phyloP scores from a whole-genome alignment of 371 early-diverging fungal species.

The Blastocladiella emersonii region DNA sequence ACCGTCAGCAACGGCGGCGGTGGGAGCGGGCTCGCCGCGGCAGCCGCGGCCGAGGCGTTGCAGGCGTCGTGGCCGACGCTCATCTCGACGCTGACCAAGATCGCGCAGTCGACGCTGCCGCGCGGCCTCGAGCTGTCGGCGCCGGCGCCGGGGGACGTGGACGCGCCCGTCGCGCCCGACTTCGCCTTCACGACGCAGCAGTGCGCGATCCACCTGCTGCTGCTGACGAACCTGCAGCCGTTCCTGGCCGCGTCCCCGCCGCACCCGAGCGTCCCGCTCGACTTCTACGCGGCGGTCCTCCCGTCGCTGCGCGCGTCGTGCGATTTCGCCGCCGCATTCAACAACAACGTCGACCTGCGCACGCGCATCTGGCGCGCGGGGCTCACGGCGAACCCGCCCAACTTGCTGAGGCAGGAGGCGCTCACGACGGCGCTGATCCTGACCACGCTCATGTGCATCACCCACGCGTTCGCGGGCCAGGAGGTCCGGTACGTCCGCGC shows the following conservation, averaged over 20 bases:
- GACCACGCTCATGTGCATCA: background rate
- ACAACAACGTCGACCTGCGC: constrained; percentile 60
- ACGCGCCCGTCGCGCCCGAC: background rate
- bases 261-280: background rate
- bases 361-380: constrained; percentile 68
- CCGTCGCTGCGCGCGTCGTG: constrained; percentile 61
- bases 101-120: background rate
- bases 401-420: constrained; percentile 62
- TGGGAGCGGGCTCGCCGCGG: too few species aligned
- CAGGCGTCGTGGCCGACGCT: background rate
- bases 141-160: background rate
- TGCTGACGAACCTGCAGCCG: background rate
- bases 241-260: background rate
- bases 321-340: constrained; percentile 67
- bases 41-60: background rate
- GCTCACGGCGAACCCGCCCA: constrained; percentile 76
- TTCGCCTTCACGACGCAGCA: background rate
- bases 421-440: background rate
- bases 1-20: too few species aligned
- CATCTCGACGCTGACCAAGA: background rate
- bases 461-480: background rate
- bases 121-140: background rate
- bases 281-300: background rate
- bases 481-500: background rate
- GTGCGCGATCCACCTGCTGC: constrained; percentile 3